Evolutionary conservation across 805 yeast genomes (phyloP).

Genomic region (Sungouiozyma intestinalis): DNA sequence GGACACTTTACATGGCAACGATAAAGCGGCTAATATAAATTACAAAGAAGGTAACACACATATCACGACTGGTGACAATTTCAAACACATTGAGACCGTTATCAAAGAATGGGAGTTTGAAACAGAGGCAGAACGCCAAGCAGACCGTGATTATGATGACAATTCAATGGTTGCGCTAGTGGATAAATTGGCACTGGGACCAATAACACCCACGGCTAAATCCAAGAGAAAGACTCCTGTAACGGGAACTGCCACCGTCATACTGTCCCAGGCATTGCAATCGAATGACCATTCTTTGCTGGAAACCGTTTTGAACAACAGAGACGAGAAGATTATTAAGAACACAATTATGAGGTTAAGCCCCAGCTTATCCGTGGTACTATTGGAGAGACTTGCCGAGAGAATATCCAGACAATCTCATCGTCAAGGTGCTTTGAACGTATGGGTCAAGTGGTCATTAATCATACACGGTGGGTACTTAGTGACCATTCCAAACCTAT

Average conservation of each 20-base stretch:
- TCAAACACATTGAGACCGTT: conserved; percentile 40
- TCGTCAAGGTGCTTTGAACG: conserved; percentile 40
- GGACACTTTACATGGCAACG: conserved; percentile 27
- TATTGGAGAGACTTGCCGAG: conserved; percentile 53
- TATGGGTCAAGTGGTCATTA: conserved; percentile 85
- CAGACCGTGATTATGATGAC: conserved; percentile 30
- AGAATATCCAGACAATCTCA: conserved; percentile 48
- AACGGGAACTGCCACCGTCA: conserved; percentile 70
- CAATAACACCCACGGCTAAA: conserved; percentile 12
- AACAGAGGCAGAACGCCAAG: conserved; percentile 34
- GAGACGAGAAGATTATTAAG: conserved; percentile 43
- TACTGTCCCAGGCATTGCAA: conserved; percentile 80
- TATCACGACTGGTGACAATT: conserved; percentile 54
- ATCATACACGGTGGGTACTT: conserved; percentile 71
- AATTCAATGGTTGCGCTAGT: conserved; percentile 40
- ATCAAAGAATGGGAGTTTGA: conserved; percentile 34
- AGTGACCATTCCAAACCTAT: conserved; percentile 35
- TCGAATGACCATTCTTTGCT: conserved; percentile 78
- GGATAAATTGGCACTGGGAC: conserved; percentile 31
- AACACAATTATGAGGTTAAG: conserved; percentile 46
- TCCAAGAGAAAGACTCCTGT: conserved; percentile 38
- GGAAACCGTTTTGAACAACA: conserved; percentile 62
- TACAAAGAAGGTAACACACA: conserved; percentile 55
- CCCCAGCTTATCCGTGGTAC: conserved; percentile 40
- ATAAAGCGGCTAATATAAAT: conserved; percentile 41